Conservation (phyloP, 2,329 filamentous ascomycete species). For the Fusarium newnesense region DNA sequence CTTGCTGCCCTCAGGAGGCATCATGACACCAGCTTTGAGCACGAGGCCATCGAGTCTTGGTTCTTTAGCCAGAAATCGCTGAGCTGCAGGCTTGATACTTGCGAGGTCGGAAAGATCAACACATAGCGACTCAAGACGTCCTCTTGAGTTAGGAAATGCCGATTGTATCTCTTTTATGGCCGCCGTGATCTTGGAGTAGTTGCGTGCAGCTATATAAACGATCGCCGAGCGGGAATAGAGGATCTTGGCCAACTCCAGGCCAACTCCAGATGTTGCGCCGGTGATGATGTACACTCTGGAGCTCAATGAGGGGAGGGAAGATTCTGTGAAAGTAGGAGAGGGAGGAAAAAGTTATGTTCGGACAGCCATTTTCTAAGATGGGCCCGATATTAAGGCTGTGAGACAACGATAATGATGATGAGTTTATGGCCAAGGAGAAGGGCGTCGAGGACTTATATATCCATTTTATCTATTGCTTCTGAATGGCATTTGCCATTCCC, state of each 20-base stretch:
- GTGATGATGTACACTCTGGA: conserved; percentile 35
- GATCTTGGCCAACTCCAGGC: conserved; percentile 33
- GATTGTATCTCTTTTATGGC: conserved; percentile 16
- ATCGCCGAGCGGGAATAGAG: conserved; percentile 27
- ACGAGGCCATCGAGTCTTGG: conserved; percentile 27
- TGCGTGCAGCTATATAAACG: conserved; percentile 30
- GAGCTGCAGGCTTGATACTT: conserved; percentile 9
- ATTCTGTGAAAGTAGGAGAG: conserved; percentile 29
- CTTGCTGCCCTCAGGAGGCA: conserved; percentile 28
- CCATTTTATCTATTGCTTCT: background rate
- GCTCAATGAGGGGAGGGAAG: conserved; percentile 17
- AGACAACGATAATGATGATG: background rate
- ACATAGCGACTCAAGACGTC: conserved; percentile 23
- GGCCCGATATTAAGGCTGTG: background rate
- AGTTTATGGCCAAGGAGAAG: background rate
- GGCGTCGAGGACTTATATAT: background rate
- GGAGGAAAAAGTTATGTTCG: conserved; percentile 30
- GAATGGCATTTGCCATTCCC: background rate
- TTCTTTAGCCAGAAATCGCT: conserved; percentile 3
- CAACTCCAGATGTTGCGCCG: conserved; percentile 32
- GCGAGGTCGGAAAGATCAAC: conserved; percentile 30
- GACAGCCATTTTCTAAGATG: conserved; percentile 20
- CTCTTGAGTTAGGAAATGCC: conserved; percentile 9
- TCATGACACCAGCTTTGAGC: conserved; percentile 37
- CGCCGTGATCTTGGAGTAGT: conserved; percentile 11